Evolutionary conservation across 148 eudicot species (phyloP).

Genomic region (Oxyria digyna): DNA sequence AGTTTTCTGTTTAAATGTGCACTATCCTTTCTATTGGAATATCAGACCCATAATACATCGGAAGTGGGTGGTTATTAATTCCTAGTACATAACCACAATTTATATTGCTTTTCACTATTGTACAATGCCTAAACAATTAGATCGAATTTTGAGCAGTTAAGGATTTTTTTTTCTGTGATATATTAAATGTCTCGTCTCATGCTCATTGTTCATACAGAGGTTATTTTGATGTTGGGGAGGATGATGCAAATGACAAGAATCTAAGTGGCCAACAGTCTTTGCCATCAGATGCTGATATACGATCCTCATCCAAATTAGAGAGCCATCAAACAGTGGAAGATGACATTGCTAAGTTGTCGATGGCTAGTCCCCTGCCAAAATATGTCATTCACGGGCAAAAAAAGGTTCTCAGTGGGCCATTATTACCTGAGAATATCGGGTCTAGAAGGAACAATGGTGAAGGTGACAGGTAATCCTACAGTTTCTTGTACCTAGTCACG

Average conservation of each 20-base stretch:
- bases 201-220: constrained; percentile 33
- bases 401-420: constrained; percentile 49
- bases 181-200: neutral
- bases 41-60: no score
- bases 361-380: constrained; percentile 24
- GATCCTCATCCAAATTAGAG: constrained; percentile 21
- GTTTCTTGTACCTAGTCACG: constrained; percentile 32
- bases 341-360: constrained; percentile 21
- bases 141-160: neutral
- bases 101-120: neutral
- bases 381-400: constrained; percentile 27
- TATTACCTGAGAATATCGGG: constrained; percentile 35
- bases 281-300: constrained; percentile 21
- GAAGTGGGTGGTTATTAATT: no score
- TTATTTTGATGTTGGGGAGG: constrained; percentile 77
- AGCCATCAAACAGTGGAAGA: constrained; percentile 26
- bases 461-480: constrained; percentile 41
- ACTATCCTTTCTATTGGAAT: neutral
- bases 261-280: constrained; percentile 4
- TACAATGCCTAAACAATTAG: no score
- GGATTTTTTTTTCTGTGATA: neutral
- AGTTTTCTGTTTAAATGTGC: neutral
- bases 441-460: constrained; percentile 39
- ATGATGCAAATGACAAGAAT: constrained; percentile 20
- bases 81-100: no score